phyloP scores from a whole-genome alignment of 495 filamentous ascomycete genomes.

The Penicillium simplicissimum region DNA sequence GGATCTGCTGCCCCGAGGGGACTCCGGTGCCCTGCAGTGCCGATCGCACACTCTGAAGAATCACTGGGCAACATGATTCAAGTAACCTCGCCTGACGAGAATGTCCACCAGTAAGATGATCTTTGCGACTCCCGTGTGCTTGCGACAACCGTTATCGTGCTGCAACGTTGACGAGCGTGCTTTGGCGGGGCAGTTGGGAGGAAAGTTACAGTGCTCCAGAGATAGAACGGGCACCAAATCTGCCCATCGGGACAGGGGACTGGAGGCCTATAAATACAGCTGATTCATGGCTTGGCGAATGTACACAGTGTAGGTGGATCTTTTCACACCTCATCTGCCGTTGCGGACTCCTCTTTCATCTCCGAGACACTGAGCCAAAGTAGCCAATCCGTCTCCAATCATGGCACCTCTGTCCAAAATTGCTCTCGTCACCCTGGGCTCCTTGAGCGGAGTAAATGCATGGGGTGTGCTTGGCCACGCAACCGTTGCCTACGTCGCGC shows the following conservation, averaged over 20 bases:
- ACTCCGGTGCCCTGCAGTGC: constrained; percentile 12
- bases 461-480: constrained; percentile 63
- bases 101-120: constrained; percentile 8
- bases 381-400: background rate
- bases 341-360: background rate
- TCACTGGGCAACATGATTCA: background rate
- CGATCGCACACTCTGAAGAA: constrained; percentile 9
- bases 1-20: background rate
- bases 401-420: constrained; percentile 16
- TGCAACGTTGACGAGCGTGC: constrained; percentile 1
- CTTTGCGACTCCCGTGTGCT: background rate
- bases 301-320: background rate
- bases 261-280: background rate
- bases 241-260: background rate
- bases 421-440: constrained; percentile 17
- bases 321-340: background rate
- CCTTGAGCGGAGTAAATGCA: constrained; percentile 29
- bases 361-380: background rate
- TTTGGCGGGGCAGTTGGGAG: background rate
- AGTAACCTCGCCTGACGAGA: background rate
- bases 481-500: constrained; percentile 60
- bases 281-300: background rate
- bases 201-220: background rate
- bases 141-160: background rate
- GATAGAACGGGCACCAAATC: background rate